Evolutionary conservation across 1,139 yeast species (phyloP), one percentile per base, ranked within the genome.

Genomic region (Geotrichum aggregatum): DNA sequence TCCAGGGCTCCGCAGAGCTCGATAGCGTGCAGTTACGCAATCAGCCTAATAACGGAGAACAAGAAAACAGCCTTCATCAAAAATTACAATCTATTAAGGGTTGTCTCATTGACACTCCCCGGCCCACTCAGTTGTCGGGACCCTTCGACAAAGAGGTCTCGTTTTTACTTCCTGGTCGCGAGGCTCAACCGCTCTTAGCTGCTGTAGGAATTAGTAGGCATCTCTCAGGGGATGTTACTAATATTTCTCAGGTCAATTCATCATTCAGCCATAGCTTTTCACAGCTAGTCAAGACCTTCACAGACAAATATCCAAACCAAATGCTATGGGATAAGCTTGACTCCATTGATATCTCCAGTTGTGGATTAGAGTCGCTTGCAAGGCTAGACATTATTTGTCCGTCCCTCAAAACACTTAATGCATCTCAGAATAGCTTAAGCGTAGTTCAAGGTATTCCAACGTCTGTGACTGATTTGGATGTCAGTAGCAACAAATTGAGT

Each of bases 321-420:
- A 61, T 64, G 7, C 59, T 66, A 28, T 72, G 76, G 76, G 73
- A 70, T 47, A 57, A 61, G 16, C 56, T 72, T 22, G 61, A 60
- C 1, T 49, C 50, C 3, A 53, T 72, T 24, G 66, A 71, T 34
- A 45, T 73, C 11, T 63, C 66, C 3, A 59, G 62, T 11, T 60
- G 63, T 39, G 58, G 58, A 1, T 52, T 73, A 10, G 59, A 62
- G 30, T 65, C 71, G 1, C 58, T 73, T 14, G 61, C 64, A 18
- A 61, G 67, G 19, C 62, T 74, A 21, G 63, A 64, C 4, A 68
- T 69, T 33, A 63, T 70, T 51, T 62, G 74, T 45, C 76, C 76
- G 8, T 58, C 59, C 8, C 56, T 73, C 31, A 59, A 54, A 19
- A 56, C 58, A 1, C 57, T 74, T 7, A 62, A 69, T 44, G 62